Base-by-base conservation (phyloP, 2,329 filamentous ascomycete species). In the Fusarium euwallaceae region DNA sequence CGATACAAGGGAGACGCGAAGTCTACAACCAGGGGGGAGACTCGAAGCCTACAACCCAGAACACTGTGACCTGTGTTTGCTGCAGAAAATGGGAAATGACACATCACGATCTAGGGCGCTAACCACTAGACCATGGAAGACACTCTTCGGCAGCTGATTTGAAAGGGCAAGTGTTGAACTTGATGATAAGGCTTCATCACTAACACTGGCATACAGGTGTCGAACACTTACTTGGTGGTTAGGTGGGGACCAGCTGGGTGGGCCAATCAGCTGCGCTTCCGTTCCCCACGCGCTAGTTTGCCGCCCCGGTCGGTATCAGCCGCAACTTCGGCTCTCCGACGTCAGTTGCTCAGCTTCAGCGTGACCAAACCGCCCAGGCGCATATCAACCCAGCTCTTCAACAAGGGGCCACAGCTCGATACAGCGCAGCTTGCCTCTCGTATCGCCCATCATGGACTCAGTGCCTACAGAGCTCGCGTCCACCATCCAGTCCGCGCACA, bases 401-500 rank as follows among this genome's bases (percentile, higher is more conserved):
- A 37, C 24, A 43, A 14, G 24, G 17, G 17, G 24, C 58, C 58
- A 20, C 56, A 1, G 22, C 56, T 39, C 24, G 11, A 41, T 29
- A 29, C 32, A 37, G 2, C 16, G 20, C 43, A 62, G 60, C 32
- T 8, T n/a, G 10, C 24, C 9, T 24, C 2, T 2, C 12, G 4
- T 20, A 20, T 5, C 27, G 27, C 36, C 9, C 64, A 78, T 61
- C 68, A 93, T 93, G 37, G 84, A 85, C 32, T 87, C 89, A n/a
- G 82, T 90, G 20, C 88, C 91, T 29, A 83, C 91, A 27, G 91
- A 97, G 81, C 84, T 96, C 67, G 93, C 94, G 55, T 93, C 94
- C 78, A 93, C 93, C 37, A 86, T 98, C 74, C 95, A 98, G 83
- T 92, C 93, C 17, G 93, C 92, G 37, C 93, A 93, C 80, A 92